Evolutionary conservation across 139 green algal species (phyloP).

Genomic region (Pseudopediastrum boryanum): DNA sequence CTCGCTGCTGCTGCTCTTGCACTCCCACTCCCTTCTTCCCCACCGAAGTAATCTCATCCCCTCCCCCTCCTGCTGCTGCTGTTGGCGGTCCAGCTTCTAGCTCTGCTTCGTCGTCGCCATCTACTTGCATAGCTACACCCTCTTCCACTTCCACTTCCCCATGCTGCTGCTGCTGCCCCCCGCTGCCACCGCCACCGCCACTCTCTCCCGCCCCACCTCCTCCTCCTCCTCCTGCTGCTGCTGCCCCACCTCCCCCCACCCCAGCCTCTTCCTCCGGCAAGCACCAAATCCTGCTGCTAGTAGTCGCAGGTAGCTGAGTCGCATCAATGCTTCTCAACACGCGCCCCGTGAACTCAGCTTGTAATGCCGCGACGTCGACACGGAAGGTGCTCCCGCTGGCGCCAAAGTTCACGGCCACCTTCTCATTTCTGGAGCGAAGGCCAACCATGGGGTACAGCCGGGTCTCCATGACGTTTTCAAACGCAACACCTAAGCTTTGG

Average conservation of each 20-base stretch:
- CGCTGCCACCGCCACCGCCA: too few relatives aligned
- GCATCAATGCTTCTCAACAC: slow-evolving; percentile 4
- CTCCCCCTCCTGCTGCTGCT: too few relatives aligned
- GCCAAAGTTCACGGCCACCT: slow-evolving; percentile 72
- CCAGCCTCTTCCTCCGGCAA: not conserved
- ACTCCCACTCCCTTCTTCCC: too few relatives aligned
- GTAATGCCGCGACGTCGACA: slow-evolving; percentile 38
- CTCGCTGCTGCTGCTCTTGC: not conserved
- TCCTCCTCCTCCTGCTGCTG: too few relatives aligned
- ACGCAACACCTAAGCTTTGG: slow-evolving; percentile 72
- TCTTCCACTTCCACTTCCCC: too few relatives aligned
- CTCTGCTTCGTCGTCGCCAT: too few relatives aligned
- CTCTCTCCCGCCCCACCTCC: too few relatives aligned
- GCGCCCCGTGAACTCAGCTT: slow-evolving; percentile 8
- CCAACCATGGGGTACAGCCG: slow-evolving; percentile 79
- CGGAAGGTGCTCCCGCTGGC: slow-evolving; percentile 38
- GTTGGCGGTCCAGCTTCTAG: too few relatives aligned
- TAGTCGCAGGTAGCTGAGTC: slow-evolving; percentile 4
- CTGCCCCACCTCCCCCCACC: too few relatives aligned
- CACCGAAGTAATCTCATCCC: too few relatives aligned
- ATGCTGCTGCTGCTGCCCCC: too few relatives aligned
- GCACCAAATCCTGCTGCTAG: not conserved
- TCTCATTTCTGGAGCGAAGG: slow-evolving; percentile 71
- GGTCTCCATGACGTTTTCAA: slow-evolving; percentile 62
- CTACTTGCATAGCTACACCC: too few relatives aligned